Evolutionary conservation across 257 asterid species (phyloP).

Genomic region (Solanum appendiculatum): DNA sequence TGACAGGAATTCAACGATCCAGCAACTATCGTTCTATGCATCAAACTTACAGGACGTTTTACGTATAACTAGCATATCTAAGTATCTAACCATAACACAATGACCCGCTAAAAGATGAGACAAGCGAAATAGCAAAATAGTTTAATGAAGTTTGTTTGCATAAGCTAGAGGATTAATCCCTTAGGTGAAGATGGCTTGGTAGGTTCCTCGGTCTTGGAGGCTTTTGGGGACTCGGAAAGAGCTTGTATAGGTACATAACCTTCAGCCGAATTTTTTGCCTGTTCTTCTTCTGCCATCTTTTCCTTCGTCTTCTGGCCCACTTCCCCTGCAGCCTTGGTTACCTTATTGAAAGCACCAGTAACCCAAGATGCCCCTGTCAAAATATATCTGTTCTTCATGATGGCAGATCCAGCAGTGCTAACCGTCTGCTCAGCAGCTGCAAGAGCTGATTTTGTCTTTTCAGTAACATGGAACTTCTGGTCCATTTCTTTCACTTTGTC

Average conservation of each 20-base stretch:
- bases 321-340: conserved; percentile 49
- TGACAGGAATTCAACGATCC: neutral
- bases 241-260: conserved; percentile 24
- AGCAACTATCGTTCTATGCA: neutral
- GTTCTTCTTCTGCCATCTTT: conserved; percentile 45
- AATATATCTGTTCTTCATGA: conserved; percentile 53
- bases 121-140: neutral
- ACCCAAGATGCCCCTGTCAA: conserved; percentile 60
- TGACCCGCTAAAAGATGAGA: neutral
- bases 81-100: neutral
- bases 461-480: conserved; percentile 54
- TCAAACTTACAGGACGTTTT: neutral
- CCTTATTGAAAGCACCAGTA: conserved; percentile 51
- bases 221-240: conserved; percentile 17
- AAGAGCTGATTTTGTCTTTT: conserved; percentile 48
- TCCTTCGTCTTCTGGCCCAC: conserved; percentile 56
- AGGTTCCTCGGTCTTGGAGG: conserved; percentile 11
- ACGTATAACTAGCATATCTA: neutral
- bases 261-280: conserved; percentile 22
- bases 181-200: conserved; percentile 30
- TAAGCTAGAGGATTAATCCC: conserved; percentile 29
- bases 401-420: conserved; percentile 46
- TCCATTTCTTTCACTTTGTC: conserved; percentile 60
- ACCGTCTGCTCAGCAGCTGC: conserved; percentile 60
- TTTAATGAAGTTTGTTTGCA: neutral